Evolutionary conservation across 2,329 filamentous ascomycete genomes (phyloP), one percentile per base, ranked within the genome.

Genomic region (Cercospora janseana): DNA sequence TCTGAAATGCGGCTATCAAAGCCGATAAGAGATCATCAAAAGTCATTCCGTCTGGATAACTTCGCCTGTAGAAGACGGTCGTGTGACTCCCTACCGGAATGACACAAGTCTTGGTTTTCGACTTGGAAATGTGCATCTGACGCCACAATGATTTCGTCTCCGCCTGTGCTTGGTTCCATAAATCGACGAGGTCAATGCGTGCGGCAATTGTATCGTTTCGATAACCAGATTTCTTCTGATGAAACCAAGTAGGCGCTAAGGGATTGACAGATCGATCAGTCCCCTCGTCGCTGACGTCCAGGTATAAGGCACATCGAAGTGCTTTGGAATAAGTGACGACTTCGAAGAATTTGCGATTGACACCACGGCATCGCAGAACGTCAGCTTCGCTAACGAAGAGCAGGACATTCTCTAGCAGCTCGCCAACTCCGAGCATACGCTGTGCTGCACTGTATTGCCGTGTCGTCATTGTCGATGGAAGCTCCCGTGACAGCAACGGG

Each of bases 21-120:
- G 57, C 55, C 4, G 46, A 41, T 20, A 54, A 46, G 10, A 60
- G 32, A 37, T 60, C 55, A 2, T 51, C 53, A 31, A 58, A 58
- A 6, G 55, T 60, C 53, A 60, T 60, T 21, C 57, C 57, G 20
- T 56, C 53, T 12, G 55, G 51, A 29, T 58, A 60, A 15, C 42
- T 51, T 16, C 55, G 49, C n/a, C 54, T 31, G 7, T 51, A 53
- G 47, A 48, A 60, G 1, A 56, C 52, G 3, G 57, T 60, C 21
- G 46, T 29, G 16, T 53, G 49, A 26, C 42, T 43, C 7, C 52
- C 55, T 1, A 54, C 46, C 2, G 57, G 55, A 13, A 60, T 60
- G 18, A 56, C 53, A 9, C 55, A 60, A 7, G 52, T 58, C 21
- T 55, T 60, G 3, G 55, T 52, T 8, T 56, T 52, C 6, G 53